Base-by-base conservation (phyloP, 2,329 filamentous ascomycete species). In the Cladophialophora immunda region DNA sequence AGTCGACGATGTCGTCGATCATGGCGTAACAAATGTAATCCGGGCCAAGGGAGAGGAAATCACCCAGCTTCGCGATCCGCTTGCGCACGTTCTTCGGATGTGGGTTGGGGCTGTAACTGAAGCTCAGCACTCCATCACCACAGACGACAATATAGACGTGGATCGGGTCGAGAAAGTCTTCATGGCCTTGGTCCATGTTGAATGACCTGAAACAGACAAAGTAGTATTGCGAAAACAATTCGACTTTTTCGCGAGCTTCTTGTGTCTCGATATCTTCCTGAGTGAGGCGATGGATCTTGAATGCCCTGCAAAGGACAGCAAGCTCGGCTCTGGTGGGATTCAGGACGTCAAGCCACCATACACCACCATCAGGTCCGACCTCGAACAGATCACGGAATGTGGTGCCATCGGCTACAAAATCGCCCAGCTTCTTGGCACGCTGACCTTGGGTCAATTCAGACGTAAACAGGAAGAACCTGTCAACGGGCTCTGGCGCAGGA, bases 11-110 rank as follows among this genome's bases (percentile, higher is more conserved):
- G 76, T 99, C 93, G 79, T 99, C 95, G 77, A 99, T 98, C 76
- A 99, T 86, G 52, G 95, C 95, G 77, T 99, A 99, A 83, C 95
- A 99, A 73, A 98, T 96, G 94, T 96, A 99, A 80, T 99, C 95
- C 73, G 93, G 94, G 76, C 93, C 97, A 45, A 99, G 85, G 68
- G 94, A 90, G 74, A 98, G 92, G 76, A 97, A 98, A 76, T 99
- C 95, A 76, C 97, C 94, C 64, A 99, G 85, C 73, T 93, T 91
- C 27, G 92, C 90, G 74, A 99, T 98, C 79, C 95, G 89, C 83
- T 92, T 93, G 71, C 94, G 89, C 29, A 99, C 95, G 71, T 95
- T 92, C 52, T 90, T 86, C 13, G 94, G 92, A 78, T 99, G 95
- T 2, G 89, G 88, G 75, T 96, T 97, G 15, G 90, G 90, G 56